phyloP scores from a whole-genome alignment of 768 basidiomycete species.

The Tricholoma matsutake region DNA sequence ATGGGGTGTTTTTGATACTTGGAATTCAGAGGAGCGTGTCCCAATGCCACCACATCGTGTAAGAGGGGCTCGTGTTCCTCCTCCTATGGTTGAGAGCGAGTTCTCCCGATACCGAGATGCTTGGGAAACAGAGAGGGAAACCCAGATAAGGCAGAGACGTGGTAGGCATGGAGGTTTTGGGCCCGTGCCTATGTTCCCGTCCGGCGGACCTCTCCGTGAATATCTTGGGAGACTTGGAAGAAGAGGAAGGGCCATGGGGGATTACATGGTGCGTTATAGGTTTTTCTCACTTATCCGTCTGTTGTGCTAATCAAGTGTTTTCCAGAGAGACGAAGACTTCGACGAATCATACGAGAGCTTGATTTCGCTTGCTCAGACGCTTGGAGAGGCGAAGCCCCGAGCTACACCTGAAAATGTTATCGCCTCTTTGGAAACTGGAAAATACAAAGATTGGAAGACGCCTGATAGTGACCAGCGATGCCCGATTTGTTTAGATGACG shows the following conservation, averaged over 20 bases:
- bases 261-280: slow-evolving; percentile 48
- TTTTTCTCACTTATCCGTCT: background rate
- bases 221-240: slow-evolving; percentile 15
- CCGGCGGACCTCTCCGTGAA: slow-evolving; percentile 4
- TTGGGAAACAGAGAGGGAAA: background rate
- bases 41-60: background rate
- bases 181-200: background rate
- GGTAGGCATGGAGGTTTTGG: background rate
- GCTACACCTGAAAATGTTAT: slow-evolving; percentile 63
- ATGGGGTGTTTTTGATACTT: slow-evolving; percentile 1
- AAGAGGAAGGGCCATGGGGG: slow-evolving; percentile 32
- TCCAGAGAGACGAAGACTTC: slow-evolving; percentile 72
- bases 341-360: slow-evolving; percentile 74
- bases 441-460: slow-evolving; percentile 68
- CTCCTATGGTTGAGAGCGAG: background rate
- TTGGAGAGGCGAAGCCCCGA: slow-evolving; percentile 69
- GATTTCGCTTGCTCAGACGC: slow-evolving; percentile 49
- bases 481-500: slow-evolving; percentile 85
- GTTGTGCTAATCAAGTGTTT: slow-evolving; percentile 4
- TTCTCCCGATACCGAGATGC: background rate
- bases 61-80: background rate
- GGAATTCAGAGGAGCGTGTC: background rate
- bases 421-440: slow-evolving; percentile 52
- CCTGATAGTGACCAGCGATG: slow-evolving; percentile 69
- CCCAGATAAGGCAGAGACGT: background rate